Evolutionary conservation across 805 yeast species (phyloP).

Genomic region (Nakazawaea ambrosiae): DNA sequence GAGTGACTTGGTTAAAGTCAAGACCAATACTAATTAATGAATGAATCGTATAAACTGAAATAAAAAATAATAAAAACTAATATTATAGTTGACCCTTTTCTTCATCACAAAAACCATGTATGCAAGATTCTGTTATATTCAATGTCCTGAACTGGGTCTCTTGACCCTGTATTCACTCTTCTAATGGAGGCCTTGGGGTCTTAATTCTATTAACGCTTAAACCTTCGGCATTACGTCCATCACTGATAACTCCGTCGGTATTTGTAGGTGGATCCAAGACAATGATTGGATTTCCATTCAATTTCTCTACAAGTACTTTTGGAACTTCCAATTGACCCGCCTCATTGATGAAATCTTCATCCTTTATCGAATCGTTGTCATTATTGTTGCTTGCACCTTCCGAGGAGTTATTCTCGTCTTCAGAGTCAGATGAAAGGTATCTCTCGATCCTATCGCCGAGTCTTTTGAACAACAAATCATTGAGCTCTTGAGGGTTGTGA

Average conservation of each 20-base stretch:
- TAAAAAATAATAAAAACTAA: too few species aligned
- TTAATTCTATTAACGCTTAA: conserved; percentile 9
- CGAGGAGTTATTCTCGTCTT: neutral
- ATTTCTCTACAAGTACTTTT: conserved; percentile 1
- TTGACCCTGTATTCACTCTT: neutral
- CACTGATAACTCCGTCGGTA: neutral
- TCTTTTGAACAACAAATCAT: conserved; percentile 9
- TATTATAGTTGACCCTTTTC: too few species aligned
- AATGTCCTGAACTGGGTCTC: too few species aligned
- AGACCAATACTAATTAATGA: conserved; percentile 4
- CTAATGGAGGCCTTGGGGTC: conserved; percentile 10
- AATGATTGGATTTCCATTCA: conserved; percentile 11
- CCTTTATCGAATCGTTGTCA: neutral
- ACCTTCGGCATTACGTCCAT: neutral
- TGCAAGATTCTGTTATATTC: too few species aligned
- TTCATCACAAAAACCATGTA: too few species aligned
- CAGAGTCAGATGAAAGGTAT: too few species aligned
- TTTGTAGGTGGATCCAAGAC: conserved; percentile 10
- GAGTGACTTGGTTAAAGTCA: conserved; percentile 16
- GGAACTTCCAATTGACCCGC: conserved; percentile 7
- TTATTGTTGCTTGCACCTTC: neutral
- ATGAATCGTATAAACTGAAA: neutral
- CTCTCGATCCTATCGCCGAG: conserved; percentile 10
- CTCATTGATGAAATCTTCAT: conserved; percentile 8
- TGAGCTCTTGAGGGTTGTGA: conserved; percentile 10